Base-by-base conservation (phyloP, 345 rosid species). In the Moricandia arvensis region DNA sequence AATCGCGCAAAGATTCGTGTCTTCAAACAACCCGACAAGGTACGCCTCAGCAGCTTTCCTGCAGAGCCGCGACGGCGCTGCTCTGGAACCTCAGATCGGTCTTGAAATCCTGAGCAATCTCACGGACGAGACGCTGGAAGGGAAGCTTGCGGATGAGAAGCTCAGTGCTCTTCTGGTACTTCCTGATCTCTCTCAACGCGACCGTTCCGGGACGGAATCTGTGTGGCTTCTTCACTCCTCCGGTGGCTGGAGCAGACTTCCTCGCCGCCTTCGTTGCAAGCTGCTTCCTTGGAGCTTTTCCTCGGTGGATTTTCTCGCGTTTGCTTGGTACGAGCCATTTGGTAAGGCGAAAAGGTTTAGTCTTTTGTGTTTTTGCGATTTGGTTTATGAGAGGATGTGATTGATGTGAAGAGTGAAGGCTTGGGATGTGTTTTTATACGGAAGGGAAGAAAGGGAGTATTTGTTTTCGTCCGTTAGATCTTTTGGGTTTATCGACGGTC, bases 41-140 rank as follows among this genome's bases (percentile, higher is more conserved):
- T 86, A 86, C 17, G 89, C 87, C 29, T 86, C 87, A 1, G 87
- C 89, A 0, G 89, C 89, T 58, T 58, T 86, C 89, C 6, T 86
- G 89, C 0, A 86, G 51, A 31, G 89, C 87, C 0, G 89, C 84
- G 0, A 86, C 89, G 2, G 87, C 89, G n/a, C 83, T 80, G 37
- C 89, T 86, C 80, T 86, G 87, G 67, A 86, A 86, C 72, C 89
- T 79, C 71, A 86, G 82, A 82, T 86, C 87, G 0, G 87, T 86
- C 60, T 86, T 86, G 83, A 86, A 86, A 33, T 86, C 89, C 65
- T 86, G 86, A 8, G 89, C 89, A 4, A 86, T 86, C 74, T 86
- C 89, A 35, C 89, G 79, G 38, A 86, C 89, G 6, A 86, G 60
- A 21, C 89, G 63, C 80, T 86, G 87, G 78, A 86, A 86, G 0